Evolutionary conservation across 768 basidiomycete species (phyloP), one percentile per base, ranked within the genome.

Genomic region (Suillus subalutaceus): DNA sequence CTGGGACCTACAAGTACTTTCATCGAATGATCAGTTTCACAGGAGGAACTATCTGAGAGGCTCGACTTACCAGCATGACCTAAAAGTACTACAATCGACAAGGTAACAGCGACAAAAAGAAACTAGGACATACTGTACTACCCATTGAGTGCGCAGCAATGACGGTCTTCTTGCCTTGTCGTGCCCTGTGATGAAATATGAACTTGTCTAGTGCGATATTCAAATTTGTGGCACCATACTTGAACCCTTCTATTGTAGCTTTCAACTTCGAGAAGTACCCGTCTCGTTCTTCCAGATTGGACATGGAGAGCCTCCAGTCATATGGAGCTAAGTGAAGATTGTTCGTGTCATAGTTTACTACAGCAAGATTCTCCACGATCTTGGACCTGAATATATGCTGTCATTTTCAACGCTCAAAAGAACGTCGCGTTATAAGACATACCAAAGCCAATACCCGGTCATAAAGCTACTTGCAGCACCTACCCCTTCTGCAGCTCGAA

Each of bases 361-460:
- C 94, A 0, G 97, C 96, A 2, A 98, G 84, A 70, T 99, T 99
- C 77, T 98, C 93, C 12, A 99, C 88, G 62, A 97, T 92, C 77
- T 96, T 96, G 1, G 91, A 89, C 92, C 92, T 92, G 55, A 52
- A 20, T 3, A 20, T 56, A 63, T 37, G 10, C 10, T 66, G 44
- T n/a, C 44, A 43, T 18, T 44, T 35, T 4, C 35, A 30, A 40
- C 30, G 13, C 15, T 35, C 30, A 32, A 13, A 48, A 41, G 20
- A 48, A 26, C 1, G 1, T 48, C 16, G n/a, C 41, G 3, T 8
- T 23, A n/a, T 35, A 64, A 7, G 30, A 62, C 79, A 63, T 72
- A 90, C 94, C 95, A 97, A 63, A 97, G 88, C 96, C 96, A 99
- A 74, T 96, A 99, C 1, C 96, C 95, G 74, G 90, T 88, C 65